Conservation (phyloP, 2,329 filamentous ascomycete genomes). For the Magnaporthales sp. region DNA sequence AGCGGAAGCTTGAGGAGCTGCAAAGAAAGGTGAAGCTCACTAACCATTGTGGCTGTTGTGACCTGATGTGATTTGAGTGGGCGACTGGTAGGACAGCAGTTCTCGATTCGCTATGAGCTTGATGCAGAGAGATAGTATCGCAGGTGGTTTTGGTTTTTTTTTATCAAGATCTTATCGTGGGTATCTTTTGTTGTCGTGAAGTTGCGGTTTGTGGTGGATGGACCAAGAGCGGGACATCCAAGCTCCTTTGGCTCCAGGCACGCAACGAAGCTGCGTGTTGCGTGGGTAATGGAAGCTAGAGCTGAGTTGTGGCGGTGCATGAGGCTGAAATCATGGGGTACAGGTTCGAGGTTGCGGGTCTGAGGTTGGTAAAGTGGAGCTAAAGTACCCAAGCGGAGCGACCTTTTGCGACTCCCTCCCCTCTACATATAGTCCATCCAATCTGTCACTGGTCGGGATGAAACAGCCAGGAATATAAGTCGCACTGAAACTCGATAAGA, state of each 20-base stretch:
- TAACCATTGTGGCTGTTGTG: conserved; percentile 4
- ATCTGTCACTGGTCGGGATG: no score
- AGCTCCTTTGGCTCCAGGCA: background rate
- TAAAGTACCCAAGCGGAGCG: no score
- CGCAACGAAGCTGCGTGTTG: conserved; percentile 1
- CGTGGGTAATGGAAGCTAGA: background rate
- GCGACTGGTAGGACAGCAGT: background rate
- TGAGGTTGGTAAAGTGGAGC: no score
- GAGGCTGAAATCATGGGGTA: background rate
- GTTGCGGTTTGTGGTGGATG: background rate
- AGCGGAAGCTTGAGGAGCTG: conserved; percentile 3
- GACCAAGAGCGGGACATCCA: background rate
- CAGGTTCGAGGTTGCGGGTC: background rate
- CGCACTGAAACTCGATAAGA: no score
- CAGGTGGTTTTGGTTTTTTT: background rate
- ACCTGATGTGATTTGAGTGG: background rate
- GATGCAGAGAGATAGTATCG: background rate
- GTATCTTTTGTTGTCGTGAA: background rate
- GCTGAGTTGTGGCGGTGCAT: background rate
- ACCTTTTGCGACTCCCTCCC: no score
- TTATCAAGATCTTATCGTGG: background rate
- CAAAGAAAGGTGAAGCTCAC: background rate
- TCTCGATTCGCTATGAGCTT: background rate
- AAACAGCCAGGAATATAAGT: no score
- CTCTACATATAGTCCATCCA: no score